Conservation (phyloP, 2,329 filamentous ascomycete genomes). For the Ambrosiella cleistominuta region DNA sequence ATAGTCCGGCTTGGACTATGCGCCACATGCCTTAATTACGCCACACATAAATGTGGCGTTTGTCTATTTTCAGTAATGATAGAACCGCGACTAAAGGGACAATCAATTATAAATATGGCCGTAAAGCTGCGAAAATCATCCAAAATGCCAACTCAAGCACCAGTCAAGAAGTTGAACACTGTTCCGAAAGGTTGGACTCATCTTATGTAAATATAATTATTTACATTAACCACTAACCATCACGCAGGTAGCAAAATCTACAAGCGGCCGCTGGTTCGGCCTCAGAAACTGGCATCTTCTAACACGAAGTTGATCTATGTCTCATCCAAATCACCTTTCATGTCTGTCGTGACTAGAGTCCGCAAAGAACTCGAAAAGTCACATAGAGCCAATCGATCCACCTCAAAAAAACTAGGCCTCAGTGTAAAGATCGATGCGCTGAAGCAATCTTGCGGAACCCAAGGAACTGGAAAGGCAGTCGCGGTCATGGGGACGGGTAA, state of each 20-base stretch:
- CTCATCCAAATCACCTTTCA: conserved; percentile 45
- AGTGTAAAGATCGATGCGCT: conserved; percentile 27
- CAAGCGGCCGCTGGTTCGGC: conserved; percentile 29
- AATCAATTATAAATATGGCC: not conserved
- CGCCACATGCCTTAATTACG: not conserved
- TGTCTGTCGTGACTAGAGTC: conserved; percentile 48
- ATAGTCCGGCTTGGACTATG: no score
- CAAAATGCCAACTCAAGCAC: conserved; percentile 13
- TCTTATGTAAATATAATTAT: not conserved
- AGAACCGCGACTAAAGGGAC: not conserved
- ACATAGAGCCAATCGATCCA: conserved; percentile 16
- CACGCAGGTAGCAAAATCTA: conserved; percentile 29
- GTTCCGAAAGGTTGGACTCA: conserved; percentile 20
- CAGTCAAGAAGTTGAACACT: conserved; percentile 20
- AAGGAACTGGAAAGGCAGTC: conserved; percentile 25
- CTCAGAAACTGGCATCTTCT: conserved; percentile 25
- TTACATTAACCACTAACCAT: not conserved
- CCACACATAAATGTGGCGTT: conserved; percentile 1
- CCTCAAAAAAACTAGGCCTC: conserved; percentile 25
- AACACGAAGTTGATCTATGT: conserved; percentile 42
- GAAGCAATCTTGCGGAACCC: conserved; percentile 7
- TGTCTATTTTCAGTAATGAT: conserved; percentile 2
- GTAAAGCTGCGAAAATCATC: not conserved
- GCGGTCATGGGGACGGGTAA: conserved; percentile 46
- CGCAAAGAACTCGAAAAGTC: conserved; percentile 43